Conservation (phyloP, 2,329 filamentous ascomycete species). For the Diaporthe amygdali region DNA sequence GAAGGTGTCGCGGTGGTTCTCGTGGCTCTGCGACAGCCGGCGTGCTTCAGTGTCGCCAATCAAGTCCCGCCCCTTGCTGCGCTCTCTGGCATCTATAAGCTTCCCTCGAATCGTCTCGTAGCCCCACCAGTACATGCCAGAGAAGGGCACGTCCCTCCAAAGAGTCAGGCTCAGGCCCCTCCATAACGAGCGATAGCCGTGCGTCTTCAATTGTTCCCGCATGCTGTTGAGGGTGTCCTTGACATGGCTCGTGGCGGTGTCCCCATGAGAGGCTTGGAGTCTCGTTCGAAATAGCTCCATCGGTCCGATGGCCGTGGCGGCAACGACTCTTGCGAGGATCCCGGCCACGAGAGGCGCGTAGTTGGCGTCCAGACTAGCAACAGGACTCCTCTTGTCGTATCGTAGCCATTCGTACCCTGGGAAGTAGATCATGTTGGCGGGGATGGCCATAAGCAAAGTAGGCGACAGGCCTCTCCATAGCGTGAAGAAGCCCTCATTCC, state of each 20-base stretch:
- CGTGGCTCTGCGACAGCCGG: constrained; percentile 64
- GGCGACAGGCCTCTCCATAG: constrained; percentile 95
- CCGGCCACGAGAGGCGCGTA: constrained; percentile 84
- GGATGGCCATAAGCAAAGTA: constrained; percentile 91
- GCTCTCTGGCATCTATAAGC: constrained; percentile 72
- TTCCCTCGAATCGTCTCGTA: constrained; percentile 83
- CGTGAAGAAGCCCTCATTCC: constrained; percentile 85
- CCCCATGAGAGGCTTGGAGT: constrained; percentile 76
- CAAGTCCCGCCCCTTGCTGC: constrained; percentile 47
- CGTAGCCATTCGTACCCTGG: constrained; percentile 97
- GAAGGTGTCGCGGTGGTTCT: constrained; percentile 79
- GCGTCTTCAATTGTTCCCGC: constrained; percentile 75
- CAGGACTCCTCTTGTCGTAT: constrained; percentile 73
- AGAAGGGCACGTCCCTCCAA: constrained; percentile 97
- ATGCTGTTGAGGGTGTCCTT: constrained; percentile 79
- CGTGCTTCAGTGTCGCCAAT: constrained; percentile 47
- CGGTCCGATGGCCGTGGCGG: constrained; percentile 83
- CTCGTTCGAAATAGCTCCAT: constrained; percentile 94
- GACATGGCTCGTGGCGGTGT: constrained; percentile 71
- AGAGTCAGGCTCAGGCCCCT: constrained; percentile 87
- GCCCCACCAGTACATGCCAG: constrained; percentile 96
- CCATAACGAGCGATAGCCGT: constrained; percentile 87
- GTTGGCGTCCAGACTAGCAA: constrained; percentile 69
- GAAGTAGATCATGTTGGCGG: constrained; percentile 97
- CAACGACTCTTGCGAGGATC: constrained; percentile 76